Evolutionary conservation across 2,329 filamentous ascomycete species (phyloP).

Genomic region (Fusarium musae): DNA sequence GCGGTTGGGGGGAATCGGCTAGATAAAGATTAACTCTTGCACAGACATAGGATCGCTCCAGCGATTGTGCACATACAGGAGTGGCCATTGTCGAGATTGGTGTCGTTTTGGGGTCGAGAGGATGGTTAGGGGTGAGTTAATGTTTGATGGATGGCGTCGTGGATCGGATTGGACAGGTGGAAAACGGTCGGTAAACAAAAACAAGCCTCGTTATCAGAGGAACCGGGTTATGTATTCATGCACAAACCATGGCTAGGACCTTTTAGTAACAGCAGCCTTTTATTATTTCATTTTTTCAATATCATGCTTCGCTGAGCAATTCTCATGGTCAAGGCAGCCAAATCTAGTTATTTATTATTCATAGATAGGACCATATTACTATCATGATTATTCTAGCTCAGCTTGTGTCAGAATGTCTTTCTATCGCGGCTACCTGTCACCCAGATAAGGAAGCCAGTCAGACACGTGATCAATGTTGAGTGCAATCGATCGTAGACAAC

Average conservation of each 20-base stretch:
- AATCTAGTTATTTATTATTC: conserved; percentile 4
- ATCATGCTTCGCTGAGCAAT: conserved; percentile 18
- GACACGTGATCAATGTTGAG: conserved; percentile 13
- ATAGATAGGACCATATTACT: conserved; percentile 5
- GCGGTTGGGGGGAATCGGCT: conserved; percentile 81
- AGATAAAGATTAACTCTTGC: conserved; percentile 37
- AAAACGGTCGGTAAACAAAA: conserved; percentile 48
- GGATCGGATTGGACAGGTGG: conserved; percentile 20
- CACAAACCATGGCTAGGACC: conserved; percentile 31
- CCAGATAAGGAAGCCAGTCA: background rate
- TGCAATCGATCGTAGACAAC: background rate
- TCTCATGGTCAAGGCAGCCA: background rate
- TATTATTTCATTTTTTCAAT: conserved; percentile 7
- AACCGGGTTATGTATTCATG: conserved; percentile 29
- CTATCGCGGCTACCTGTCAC: conserved; percentile 38
- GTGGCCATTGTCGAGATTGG: conserved; percentile 50
- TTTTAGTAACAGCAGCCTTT: conserved; percentile 7
- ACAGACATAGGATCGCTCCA: background rate
- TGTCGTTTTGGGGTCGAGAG: conserved; percentile 27
- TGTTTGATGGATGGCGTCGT: conserved; percentile 36
- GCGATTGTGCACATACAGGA: conserved; percentile 46
- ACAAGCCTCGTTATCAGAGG: conserved; percentile 42
- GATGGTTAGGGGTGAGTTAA: conserved; percentile 37
- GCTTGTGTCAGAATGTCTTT: conserved; percentile 44
- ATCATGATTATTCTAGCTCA: conserved; percentile 17